A percentile compares a stretch with the other conserved stretches of the same genome.
phyloP scores from a whole-genome alignment of 2,329 filamentous ascomycete genomes.

The Pseudogymnoascus sp. region DNA sequence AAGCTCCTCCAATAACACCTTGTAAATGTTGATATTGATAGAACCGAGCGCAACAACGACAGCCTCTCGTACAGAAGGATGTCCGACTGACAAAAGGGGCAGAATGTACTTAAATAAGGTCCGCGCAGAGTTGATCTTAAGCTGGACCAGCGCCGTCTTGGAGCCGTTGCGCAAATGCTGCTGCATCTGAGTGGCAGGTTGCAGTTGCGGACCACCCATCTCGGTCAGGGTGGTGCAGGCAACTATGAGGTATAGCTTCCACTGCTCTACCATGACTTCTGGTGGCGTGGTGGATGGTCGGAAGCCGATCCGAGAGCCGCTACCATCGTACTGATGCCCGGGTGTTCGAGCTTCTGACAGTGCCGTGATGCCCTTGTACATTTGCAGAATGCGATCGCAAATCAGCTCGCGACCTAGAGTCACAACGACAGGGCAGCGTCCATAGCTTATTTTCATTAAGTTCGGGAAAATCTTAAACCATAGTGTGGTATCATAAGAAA shows the following conservation, averaged over 20 bases:
- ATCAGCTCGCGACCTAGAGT: constrained; percentile 86
- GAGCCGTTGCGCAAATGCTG: constrained; percentile 81
- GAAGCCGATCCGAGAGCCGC: constrained; percentile 31
- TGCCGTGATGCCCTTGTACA: constrained; percentile 76
- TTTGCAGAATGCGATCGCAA: constrained; percentile 84
- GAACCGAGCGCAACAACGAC: constrained; percentile 88
- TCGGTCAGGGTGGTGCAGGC: constrained; percentile 92
- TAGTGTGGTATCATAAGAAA: constrained; percentile 86
- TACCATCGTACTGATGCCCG: constrained; percentile 56
- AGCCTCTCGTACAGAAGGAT: constrained; percentile 75
- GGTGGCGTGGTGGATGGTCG: constrained; percentile 65
- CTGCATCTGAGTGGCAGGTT: constrained; percentile 48
- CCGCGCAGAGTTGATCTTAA: constrained; percentile 79
- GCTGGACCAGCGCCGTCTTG: constrained; percentile 58
- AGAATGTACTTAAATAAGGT: constrained; percentile 89
- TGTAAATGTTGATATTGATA: constrained; percentile 90
- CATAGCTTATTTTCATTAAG: constrained; percentile 80
- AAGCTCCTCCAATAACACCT: constrained; percentile 80
- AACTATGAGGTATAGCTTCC: constrained; percentile 96
- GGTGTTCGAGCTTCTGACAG: constrained; percentile 63
- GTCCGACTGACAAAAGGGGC: constrained; percentile 73
- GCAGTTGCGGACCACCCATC: constrained; percentile 56
- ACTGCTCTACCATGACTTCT: constrained; percentile 88
- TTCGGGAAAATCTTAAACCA: constrained; percentile 99
- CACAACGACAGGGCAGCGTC: constrained; percentile 85